These are phyloP conservation scores for Blastocystis sp. DNA, from an alignment of 352 stramenopile genomes.

Conservation along the genomic window DNA sequence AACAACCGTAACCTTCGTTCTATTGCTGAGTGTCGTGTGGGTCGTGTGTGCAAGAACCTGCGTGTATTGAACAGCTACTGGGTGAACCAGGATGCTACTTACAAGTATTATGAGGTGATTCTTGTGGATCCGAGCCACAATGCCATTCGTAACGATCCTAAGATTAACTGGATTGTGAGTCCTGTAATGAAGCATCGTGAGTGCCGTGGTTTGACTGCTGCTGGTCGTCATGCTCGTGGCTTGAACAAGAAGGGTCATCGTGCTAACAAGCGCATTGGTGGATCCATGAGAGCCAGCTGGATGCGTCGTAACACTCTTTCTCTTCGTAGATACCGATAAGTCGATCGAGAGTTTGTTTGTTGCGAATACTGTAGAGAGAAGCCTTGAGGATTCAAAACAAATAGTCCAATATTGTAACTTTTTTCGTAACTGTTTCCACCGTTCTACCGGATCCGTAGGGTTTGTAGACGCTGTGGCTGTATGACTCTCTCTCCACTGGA, in stretches of 20 bases:
- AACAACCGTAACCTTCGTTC: no score
- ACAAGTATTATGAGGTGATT: no score
- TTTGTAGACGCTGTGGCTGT: background rate
- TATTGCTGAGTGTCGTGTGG: no score
- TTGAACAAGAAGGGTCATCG: no score
- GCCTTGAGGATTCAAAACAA: background rate
- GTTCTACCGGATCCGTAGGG: background rate
- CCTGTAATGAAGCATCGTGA: no score
- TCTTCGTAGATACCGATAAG: conserved; percentile 95
- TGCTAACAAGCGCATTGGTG: no score
- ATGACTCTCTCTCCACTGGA: background rate
- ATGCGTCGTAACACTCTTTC: conserved; percentile 96
- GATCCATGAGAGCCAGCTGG: no score
- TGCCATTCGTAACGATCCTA: conserved; percentile 92
- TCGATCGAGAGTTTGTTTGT: conserved; percentile 21
- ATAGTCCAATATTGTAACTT: background rate
- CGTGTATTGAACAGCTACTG: no score
- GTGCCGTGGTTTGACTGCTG: no score
- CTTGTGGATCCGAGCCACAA: conserved; percentile 93
- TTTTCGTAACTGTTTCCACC: background rate
- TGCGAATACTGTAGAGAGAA: background rate
- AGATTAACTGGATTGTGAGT: conserved; percentile 99
- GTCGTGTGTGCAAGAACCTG: no score
- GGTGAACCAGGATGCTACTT: no score
- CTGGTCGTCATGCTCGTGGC: no score